Base-by-base conservation (phyloP, 768 basidiomycete species). In the Boletus pseudo-olivaceus region DNA sequence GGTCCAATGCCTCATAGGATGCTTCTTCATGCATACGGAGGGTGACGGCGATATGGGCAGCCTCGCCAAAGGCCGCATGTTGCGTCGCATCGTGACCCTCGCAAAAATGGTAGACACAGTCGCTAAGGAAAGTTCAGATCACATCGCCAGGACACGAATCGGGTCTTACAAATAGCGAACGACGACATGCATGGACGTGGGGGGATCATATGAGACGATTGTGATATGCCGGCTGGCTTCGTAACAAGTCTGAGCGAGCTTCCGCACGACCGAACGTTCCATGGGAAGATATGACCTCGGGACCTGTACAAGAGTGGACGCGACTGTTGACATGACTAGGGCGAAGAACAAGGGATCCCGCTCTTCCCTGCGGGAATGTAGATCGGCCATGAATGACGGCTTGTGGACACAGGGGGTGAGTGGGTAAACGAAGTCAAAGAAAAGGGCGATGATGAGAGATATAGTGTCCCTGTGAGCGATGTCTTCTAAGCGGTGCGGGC, bases 381-480 rank as follows among this genome's bases (percentile, higher is more conserved):
- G 76, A 72, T 93, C 93, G n/a, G 89, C 87, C 83, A 93, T 87
- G 69, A 94, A 94, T 2, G 88, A 90, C 27, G 91, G 91, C 65
- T 88, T 89, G 74, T 97, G 94, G 41, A 97, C 75, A 69, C 90
- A 93, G 6, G 93, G 93, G 9, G 90, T 95, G 32, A 96, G 78
- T 9, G 90, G 88, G 70, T 93, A 93, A 45, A 95, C 90, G 67
- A 91, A 96, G 69, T 95, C 93, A 67, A 95, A 96, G 75, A 93
- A 97, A 12, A 95, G 81, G 37, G 87, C 80, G 57, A 94, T 85
- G 61, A 96, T 88, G 55, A 90, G 82, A 38, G 83, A 82, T 45
- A 94, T 85, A 6, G 86, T 88, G 54, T 90, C 87, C 49, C 90
- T 79, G 19, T 90, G 88, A 10, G 91, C 88, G 49, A 94, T 82